Conservation (phyloP, 2,329 filamentous ascomycete species). For the Fusarium caatingaense region DNA sequence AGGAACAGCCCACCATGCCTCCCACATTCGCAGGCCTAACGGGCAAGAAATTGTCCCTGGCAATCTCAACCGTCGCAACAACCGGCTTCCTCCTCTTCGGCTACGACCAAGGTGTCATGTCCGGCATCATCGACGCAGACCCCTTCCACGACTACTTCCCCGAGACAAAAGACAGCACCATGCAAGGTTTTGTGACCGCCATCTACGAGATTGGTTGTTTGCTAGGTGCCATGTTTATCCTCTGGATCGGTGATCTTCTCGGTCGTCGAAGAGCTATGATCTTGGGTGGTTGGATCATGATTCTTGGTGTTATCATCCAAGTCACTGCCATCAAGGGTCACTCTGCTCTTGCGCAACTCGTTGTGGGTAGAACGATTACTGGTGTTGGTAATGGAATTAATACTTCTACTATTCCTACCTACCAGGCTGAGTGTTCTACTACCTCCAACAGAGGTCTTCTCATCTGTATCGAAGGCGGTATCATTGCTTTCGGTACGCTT, state of each 20-base stretch:
- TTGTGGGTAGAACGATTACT: slow-evolving; percentile 62
- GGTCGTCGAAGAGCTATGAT: slow-evolving; percentile 66
- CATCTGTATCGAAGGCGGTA: slow-evolving; percentile 61
- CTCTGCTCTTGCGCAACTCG: slow-evolving; percentile 59
- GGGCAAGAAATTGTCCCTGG: slow-evolving; percentile 66
- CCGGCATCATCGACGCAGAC: slow-evolving; percentile 63
- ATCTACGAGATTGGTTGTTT: slow-evolving; percentile 67
- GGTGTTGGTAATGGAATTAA: slow-evolving; percentile 62
- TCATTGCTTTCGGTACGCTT: slow-evolving; percentile 56
- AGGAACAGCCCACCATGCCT: slow-evolving; percentile 54
- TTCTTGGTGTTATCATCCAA: slow-evolving; percentile 70
- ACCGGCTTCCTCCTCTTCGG: slow-evolving; percentile 72
- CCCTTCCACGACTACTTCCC: slow-evolving; percentile 63
- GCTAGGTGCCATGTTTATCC: slow-evolving; percentile 60
- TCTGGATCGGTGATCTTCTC: slow-evolving; percentile 64
- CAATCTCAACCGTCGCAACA: slow-evolving; percentile 71
- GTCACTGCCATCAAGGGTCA: slow-evolving; percentile 55
- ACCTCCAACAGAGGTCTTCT: slow-evolving; percentile 64
- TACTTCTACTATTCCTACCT: slow-evolving; percentile 66
- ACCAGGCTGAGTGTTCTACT: slow-evolving; percentile 66
- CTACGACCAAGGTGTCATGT: slow-evolving; percentile 68
- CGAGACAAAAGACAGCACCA: slow-evolving; percentile 57
- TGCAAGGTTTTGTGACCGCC: slow-evolving; percentile 61
- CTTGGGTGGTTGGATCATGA: slow-evolving; percentile 67
- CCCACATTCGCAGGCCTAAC: slow-evolving; percentile 69